These are phyloP conservation scores for Metschnikowia proteae DNA, from an alignment of 805 yeast species.

Conservation along the genomic window DNA sequence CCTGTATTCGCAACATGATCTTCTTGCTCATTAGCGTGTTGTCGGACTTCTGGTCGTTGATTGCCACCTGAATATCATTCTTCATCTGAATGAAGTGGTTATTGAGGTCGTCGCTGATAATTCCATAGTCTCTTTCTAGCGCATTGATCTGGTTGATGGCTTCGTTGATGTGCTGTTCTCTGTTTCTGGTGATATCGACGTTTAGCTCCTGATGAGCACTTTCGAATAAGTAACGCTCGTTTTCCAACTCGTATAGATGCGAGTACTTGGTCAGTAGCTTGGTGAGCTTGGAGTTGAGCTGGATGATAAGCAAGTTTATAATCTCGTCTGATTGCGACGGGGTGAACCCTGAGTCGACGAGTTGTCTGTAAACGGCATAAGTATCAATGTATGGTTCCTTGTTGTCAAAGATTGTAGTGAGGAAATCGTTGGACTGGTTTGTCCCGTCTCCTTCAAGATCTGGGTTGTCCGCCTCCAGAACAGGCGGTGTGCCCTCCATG, in stretches of 20 bases:
- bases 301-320: conserved; percentile 45
- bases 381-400: conserved; percentile 46
- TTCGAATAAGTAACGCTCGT: conserved; percentile 82
- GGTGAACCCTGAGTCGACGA: conserved; percentile 56
- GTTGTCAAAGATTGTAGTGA: conserved; percentile 57
- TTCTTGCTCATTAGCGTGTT: conserved; percentile 71
- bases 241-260: conserved; percentile 69
- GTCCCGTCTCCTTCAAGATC: conserved; percentile 6
- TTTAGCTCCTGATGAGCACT: conserved; percentile 87
- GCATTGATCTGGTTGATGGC: conserved; percentile 63
- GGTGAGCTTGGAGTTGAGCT: conserved; percentile 38
- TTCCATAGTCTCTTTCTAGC: conserved; percentile 67
- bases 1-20: conserved; percentile 69
- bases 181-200: conserved; percentile 68
- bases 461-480: not conserved
- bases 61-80: conserved; percentile 77
- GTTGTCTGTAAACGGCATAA: conserved; percentile 50
- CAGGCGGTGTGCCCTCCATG: not conserved
- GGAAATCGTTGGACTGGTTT: conserved; percentile 22
- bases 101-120: conserved; percentile 72
- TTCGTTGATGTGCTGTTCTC: conserved; percentile 68
- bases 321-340: conserved; percentile 58
- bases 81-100: conserved; percentile 53
- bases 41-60: conserved; percentile 82
- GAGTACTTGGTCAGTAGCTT: conserved; percentile 46